phyloP scores from a whole-genome alignment of 116 monocot genomes.

The Cymodocea nodosa region DNA sequence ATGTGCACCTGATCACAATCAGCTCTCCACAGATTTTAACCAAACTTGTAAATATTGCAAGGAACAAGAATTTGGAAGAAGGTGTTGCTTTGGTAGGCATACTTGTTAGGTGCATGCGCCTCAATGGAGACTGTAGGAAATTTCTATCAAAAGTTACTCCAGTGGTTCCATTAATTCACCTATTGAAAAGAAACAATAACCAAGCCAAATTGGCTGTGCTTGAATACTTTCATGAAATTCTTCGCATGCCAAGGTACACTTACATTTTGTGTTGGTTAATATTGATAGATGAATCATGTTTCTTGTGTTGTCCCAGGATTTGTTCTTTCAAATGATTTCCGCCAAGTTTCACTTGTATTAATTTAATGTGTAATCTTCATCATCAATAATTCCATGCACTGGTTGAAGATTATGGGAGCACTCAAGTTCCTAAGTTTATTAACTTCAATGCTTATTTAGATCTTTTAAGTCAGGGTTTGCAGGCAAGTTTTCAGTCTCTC shows the following conservation, averaged over 20 bases:
- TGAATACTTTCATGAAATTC: slow-evolving; percentile 93
- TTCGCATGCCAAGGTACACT: slow-evolving; percentile 72
- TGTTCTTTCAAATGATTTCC: too few relatives aligned
- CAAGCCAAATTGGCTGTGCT: slow-evolving; percentile 64
- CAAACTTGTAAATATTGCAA: slow-evolving; percentile 64
- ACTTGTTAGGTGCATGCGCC: slow-evolving; percentile 79
- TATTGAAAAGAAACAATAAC: slow-evolving; percentile 40
- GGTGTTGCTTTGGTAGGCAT: slow-evolving; percentile 59
- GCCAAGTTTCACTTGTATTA: too few relatives aligned
- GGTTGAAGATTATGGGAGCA: too few relatives aligned
- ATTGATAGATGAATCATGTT: neutral
- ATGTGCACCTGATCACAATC: slow-evolving; percentile 55
- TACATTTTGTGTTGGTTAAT: neutral
- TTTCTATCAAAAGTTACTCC: slow-evolving; percentile 79
- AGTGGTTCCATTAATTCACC: slow-evolving; percentile 67
- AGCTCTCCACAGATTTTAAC: slow-evolving; percentile 62
- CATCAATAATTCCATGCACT: too few relatives aligned
- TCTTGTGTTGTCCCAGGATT: too few relatives aligned
- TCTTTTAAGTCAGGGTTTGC: too few relatives aligned
- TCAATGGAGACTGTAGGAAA: slow-evolving; percentile 76
- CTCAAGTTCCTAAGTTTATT: too few relatives aligned
- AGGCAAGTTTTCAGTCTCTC: too few relatives aligned
- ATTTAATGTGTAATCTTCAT: too few relatives aligned
- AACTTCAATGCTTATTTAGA: too few relatives aligned
- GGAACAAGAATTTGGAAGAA: slow-evolving; percentile 64